A percentile compares a stretch with the other conserved stretches of the same genome.
Conservation (phyloP, 495 filamentous ascomycete genomes). For the Hypoxylon fragiforme region DNA sequence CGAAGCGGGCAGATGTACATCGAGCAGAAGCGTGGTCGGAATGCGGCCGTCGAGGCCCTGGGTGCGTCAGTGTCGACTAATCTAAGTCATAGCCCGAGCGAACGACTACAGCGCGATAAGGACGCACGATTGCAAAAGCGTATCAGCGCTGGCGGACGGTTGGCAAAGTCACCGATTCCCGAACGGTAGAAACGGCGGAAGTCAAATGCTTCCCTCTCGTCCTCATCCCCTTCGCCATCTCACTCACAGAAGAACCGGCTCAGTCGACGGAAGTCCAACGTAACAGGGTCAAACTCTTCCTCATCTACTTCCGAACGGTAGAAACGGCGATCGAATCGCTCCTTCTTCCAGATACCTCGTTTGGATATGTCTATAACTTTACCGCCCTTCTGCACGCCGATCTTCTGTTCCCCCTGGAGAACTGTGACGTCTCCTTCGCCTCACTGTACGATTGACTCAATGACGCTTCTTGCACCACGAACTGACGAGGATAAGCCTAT, state of each 20-base stretch:
- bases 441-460: conserved; percentile 27
- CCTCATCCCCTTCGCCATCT: conserved; percentile 26
- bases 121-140: conserved; percentile 63
- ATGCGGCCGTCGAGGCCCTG: conserved; percentile 44
- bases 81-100: conserved; percentile 34
- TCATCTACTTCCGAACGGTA: conserved; percentile 41
- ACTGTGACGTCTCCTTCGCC: conserved; percentile 17
- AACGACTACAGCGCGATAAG: conserved; percentile 52
- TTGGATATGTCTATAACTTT: conserved; percentile 32
- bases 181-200: conserved; percentile 53
- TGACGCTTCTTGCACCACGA: conserved; percentile 27
- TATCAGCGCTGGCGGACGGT: conserved; percentile 62
- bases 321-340: conserved; percentile 42
- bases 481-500: conserved; percentile 28
- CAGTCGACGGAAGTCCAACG: conserved; percentile 33
- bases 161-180: conserved; percentile 61
- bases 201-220: conserved; percentile 32
- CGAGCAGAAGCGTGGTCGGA: conserved; percentile 71
- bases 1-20: conserved; percentile 78
- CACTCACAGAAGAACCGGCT: conserved; percentile 26
- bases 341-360: conserved; percentile 36
- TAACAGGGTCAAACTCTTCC: conserved; percentile 33
- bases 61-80: conserved; percentile 28
- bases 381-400: conserved; percentile 30
- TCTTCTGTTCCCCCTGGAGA: conserved; percentile 27